Percentiles rank a stretch among this genome's conserved stretches.
These are phyloP conservation scores for Colletotrichum sojae DNA, from an alignment of 2,329 filamentous ascomycete species.

Conservation along the genomic window DNA sequence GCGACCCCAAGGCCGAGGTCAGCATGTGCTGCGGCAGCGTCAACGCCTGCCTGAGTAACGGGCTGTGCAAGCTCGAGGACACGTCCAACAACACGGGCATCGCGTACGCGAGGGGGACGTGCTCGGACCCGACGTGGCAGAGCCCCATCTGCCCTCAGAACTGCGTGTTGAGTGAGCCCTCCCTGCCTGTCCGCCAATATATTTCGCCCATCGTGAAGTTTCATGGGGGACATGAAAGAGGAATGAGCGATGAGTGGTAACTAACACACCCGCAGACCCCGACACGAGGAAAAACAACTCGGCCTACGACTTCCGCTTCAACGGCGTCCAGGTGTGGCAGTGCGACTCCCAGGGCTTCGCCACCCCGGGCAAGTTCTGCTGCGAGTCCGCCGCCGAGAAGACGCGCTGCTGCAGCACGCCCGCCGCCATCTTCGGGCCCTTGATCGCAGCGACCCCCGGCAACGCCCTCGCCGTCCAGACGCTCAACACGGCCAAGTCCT, in stretches of 20 bases:
- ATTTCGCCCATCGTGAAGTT: not conserved
- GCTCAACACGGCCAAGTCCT: conserved; percentile 8
- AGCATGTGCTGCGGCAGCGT: conserved; percentile 39
- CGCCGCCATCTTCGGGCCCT: conserved; percentile 27
- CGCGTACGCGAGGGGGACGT: conserved; percentile 35
- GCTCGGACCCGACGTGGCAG: conserved; percentile 37
- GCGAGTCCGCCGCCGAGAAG: conserved; percentile 37
- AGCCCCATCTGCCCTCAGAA: conserved; percentile 36
- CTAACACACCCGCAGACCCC: conserved; percentile 7
- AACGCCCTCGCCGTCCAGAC: conserved; percentile 36
- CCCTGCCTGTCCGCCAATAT: too few species aligned
- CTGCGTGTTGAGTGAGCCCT: conserved; percentile 28
- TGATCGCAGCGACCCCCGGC: conserved; percentile 33
- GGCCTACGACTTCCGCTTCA: conserved; percentile 35
- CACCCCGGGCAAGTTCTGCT: conserved; percentile 37
- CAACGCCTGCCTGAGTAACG: conserved; percentile 36
- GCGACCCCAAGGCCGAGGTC: conserved; percentile 36
- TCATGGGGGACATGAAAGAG: too few species aligned
- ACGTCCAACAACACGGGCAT: conserved; percentile 35
- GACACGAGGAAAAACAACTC: conserved; percentile 28
- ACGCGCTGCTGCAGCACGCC: conserved; percentile 37
- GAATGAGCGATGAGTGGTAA: not conserved
- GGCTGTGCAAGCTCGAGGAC: conserved; percentile 34
- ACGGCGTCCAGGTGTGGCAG: conserved; percentile 39
- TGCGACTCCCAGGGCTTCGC: conserved; percentile 30